Percentiles rank a stretch among this genome's conserved stretches.
phyloP scores from a whole-genome alignment of 257 asterid species.

The Knoxia roxburghii region DNA sequence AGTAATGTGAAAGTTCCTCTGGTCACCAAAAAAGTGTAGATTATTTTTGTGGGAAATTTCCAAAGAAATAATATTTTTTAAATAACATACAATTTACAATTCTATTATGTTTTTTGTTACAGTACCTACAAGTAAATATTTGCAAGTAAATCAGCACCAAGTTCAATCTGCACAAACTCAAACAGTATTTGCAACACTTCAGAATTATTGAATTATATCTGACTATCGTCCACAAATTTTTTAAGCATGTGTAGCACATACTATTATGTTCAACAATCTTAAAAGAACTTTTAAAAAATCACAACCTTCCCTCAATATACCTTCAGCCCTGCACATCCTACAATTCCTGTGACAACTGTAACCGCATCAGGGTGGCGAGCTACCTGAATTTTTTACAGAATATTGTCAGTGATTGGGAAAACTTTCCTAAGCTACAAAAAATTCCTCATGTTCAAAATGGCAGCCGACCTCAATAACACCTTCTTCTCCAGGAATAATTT shows the following conservation, averaged over 20 bases:
- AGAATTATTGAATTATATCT: neutral
- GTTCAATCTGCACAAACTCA: neutral
- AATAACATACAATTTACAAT: neutral
- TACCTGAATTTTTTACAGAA: conserved; percentile 47
- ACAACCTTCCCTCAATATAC: too few species aligned
- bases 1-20: neutral
- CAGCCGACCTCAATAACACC: conserved; percentile 78
- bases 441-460: conserved; percentile 7
- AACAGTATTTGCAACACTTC: neutral
- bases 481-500: conserved; percentile 92
- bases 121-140: too few species aligned
- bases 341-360: conserved; percentile 94
- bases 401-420: conserved; percentile 12
- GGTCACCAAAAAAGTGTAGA: neutral
- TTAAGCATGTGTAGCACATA: neutral
- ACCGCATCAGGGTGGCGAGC: conserved; percentile 97
- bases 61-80: neutral
- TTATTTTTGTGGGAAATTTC: neutral
- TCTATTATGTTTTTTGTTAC: neutral
- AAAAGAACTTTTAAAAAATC: too few species aligned
- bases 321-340: conserved; percentile 98
- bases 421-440: neutral
- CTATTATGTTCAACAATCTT: neutral
- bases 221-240: neutral
- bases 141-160: neutral